Base-by-base conservation (phyloP, 2,329 filamentous ascomycete genomes). In the Neocatenulostroma microsporum region DNA sequence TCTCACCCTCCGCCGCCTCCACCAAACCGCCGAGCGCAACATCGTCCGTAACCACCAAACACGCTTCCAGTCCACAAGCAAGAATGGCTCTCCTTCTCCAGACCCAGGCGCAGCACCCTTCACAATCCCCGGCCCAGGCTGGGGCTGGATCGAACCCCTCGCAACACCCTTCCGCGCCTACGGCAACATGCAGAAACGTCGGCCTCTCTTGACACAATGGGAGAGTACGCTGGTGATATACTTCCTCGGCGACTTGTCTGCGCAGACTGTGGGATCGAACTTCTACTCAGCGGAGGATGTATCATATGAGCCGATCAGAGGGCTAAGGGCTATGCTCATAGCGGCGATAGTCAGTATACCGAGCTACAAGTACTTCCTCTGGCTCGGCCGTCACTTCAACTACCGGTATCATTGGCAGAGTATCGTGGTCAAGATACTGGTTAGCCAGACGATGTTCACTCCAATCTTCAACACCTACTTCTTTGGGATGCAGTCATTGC, bases 391-490 rank as follows among this genome's bases (percentile, higher is more conserved):
- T 41, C 73, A 79, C 62, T 94, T 94, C 73, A 94, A 94, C 65
- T 94, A 84, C 62, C 50, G 76, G 6, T 88, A 83, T 20, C 80
- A 79, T 49, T 50, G 74, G 24, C 61, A 84, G 32, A 87, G 82
- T 2, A 70, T 95, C 21, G 68, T 70, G 20, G 77, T 78, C 38
- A 94, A 94, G 62, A 84, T 94, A 40, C 57, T 72, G 26, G 72
- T 95, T 24, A 91, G 87, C 62, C 88, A 95, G 63, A 58, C 74
- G 10, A 64, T 78, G 50, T 94, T 93, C 64, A 85, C 88, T 2
- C 86, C 89, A 0, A 36, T 69, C 7, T 70, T 71, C 55, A 70
- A 69, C 44, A 63, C 62, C 13, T 71, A 70, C 46, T 71, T 71
- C 54, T 71, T 71, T 50, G 65, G 64, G 45, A 69, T 70, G 66